phyloP scores from a whole-genome alignment of 1,284 basidiomycete species.

The Melampsora abietis-canadensis region DNA sequence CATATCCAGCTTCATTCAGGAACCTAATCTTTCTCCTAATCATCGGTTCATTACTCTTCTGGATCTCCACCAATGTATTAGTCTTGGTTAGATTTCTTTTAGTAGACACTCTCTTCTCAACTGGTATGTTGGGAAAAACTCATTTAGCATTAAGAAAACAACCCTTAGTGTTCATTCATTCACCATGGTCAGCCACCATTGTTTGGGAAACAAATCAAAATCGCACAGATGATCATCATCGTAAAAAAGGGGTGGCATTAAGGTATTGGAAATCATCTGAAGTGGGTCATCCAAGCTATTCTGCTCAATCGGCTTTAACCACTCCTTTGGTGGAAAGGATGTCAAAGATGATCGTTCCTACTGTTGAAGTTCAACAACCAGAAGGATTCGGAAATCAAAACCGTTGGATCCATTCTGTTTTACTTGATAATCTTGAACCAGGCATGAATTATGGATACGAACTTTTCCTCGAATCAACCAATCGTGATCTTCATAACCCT shows the following conservation, averaged over 20 bases:
- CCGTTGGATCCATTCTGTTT: constrained; percentile 45
- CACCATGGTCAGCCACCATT: constrained; percentile 42
- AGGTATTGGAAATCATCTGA: constrained; percentile 34
- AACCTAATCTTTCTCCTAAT: constrained; percentile 26
- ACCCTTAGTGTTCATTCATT: constrained; percentile 48
- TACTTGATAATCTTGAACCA: constrained; percentile 29
- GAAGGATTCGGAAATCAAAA: constrained; percentile 18
- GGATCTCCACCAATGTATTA: constrained; percentile 36
- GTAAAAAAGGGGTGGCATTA: constrained; percentile 26
- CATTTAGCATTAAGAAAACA: constrained; percentile 46
- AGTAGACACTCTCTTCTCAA: constrained; percentile 33
- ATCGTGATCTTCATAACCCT: background rate
- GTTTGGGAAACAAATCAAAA: constrained; percentile 49
- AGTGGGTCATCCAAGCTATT: background rate
- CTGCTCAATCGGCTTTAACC: constrained; percentile 8
- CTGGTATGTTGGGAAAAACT: constrained; percentile 26
- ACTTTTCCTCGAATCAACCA: constrained; percentile 26
- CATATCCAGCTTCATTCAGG: constrained; percentile 38
- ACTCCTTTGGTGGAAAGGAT: background rate
- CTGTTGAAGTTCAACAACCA: constrained; percentile 24
- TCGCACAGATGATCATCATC: constrained; percentile 15
- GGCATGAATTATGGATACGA: constrained; percentile 45
- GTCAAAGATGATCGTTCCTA: constrained; percentile 4
- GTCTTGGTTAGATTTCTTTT: constrained; percentile 33
- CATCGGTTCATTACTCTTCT: constrained; percentile 11